Percentiles rank a stretch among this genome's conserved stretches.
phyloP scores from a whole-genome alignment of 177 flowering plant species.

The Vitis hybrid region DNA sequence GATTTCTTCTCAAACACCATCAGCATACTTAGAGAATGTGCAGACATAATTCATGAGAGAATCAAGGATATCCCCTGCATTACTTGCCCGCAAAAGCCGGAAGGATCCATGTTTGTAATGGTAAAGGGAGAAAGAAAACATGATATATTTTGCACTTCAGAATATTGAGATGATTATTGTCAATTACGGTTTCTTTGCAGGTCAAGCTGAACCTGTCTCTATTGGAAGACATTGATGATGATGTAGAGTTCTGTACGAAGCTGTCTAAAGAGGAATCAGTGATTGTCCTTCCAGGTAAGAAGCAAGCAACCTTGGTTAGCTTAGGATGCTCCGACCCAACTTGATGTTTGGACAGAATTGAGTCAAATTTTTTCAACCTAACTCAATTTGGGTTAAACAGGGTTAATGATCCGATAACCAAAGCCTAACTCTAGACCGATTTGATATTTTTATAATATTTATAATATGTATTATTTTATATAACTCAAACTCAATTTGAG shows the following conservation, averaged over 20 bases:
- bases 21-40: slow-evolving; percentile 23
- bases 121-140: slow-evolving; percentile 12
- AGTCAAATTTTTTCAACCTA: too few relatives aligned
- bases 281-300: slow-evolving; percentile 56
- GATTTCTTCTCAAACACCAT: slow-evolving; percentile 30
- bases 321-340: background rate
- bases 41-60: slow-evolving; percentile 27
- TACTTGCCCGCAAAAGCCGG: slow-evolving; percentile 39
- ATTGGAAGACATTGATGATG: slow-evolving; percentile 41
- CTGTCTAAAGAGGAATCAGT: slow-evolving; percentile 61
- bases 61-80: slow-evolving; percentile 39
- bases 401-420: too few relatives aligned
- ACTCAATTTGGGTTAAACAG: too few relatives aligned
- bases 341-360: background rate
- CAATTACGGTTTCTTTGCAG: slow-evolving; percentile 19
- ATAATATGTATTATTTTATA: too few relatives aligned
- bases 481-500: too few relatives aligned
- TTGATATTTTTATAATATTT: too few relatives aligned
- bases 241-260: slow-evolving; percentile 42
- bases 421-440: too few relatives aligned
- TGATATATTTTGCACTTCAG: background rate
- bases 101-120: slow-evolving; percentile 48
- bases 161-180: background rate
- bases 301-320: background rate
- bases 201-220: slow-evolving; percentile 34